Percentiles rank a stretch among this genome's conserved stretches.
phyloP scores from a whole-genome alignment of 163 green algal genomes.

The Trebouxia gelatinosa region DNA sequence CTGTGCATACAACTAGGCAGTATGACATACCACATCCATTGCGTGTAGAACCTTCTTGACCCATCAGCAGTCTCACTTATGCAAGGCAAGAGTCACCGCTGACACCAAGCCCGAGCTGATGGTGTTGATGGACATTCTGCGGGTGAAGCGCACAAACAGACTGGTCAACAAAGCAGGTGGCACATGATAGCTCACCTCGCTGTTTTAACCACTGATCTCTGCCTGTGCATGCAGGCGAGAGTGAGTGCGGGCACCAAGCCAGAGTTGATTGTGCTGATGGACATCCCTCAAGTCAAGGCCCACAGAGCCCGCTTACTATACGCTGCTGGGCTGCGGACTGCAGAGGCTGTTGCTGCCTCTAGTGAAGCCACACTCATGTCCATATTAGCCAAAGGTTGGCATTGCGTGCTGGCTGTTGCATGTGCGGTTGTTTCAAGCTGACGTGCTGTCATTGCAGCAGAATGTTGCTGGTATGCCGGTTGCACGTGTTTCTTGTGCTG shows the following conservation, averaged over 20 bases:
- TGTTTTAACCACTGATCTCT: too few relatives aligned
- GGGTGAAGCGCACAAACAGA: too few relatives aligned
- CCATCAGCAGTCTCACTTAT: too few relatives aligned
- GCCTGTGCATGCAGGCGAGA: constrained; percentile 43
- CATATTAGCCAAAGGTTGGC: constrained; percentile 36
- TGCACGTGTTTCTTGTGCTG: too few relatives aligned
- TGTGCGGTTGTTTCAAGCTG: too few relatives aligned
- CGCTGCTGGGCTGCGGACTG: constrained; percentile 74
- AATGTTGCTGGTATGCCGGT: too few relatives aligned
- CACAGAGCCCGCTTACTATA: constrained; percentile 80
- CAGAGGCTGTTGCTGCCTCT: constrained; percentile 62
- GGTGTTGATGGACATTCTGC: constrained; percentile 69
- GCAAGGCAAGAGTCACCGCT: constrained; percentile 58
- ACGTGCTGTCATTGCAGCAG: constrained; percentile 1
- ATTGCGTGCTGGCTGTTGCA: background rate
- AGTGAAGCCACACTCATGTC: constrained; percentile 45
- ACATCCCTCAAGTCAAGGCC: constrained; percentile 67
- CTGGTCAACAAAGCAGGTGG: too few relatives aligned
- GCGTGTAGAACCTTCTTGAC: too few relatives aligned
- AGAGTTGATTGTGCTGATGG: constrained; percentile 78
- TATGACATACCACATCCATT: too few relatives aligned
- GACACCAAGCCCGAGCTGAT: constrained; percentile 75
- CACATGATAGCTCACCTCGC: too few relatives aligned
- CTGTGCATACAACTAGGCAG: too few relatives aligned
- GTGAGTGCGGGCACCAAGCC: constrained; percentile 64